Base-by-base conservation (phyloP, 1,284 basidiomycete species). In the Phlebopus sp. region DNA sequence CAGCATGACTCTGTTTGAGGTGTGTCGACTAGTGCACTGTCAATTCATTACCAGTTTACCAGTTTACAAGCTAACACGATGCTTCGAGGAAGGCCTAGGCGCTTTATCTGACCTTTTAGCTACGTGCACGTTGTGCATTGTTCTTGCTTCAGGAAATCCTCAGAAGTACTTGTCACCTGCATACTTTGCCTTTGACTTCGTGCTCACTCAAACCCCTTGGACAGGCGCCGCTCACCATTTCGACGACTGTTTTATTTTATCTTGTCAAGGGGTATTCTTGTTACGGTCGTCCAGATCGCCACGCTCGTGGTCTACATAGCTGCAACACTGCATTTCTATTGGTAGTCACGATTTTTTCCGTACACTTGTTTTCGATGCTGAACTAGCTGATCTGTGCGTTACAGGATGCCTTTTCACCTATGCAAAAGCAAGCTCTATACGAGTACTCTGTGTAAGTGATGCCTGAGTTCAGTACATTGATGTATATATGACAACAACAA, bases 381-480 rank as follows among this genome's bases (percentile, higher is more conserved):
- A 17, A 15, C 19, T 42, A 2, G 2, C 32, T 4, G 14, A 15
- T 15, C 21, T 23, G 6, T 25, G 4, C 11, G 5, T 6, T 15
- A 23, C 18, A 44, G 42, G 42, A 44, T 34, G 31, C 42, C 42
- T 15, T 35, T 44, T n/a, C 42, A 44, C 8, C 14, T 34, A 6
- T 34, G 10, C 18, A 44, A 44, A 19, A 34, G 42, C 42, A 44
- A 44, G 31, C 31, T 44, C 5, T 44, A 44, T n/a, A 25, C 42
- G n/a, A 44, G 31, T n/a, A 44, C 42, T 2, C 15, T 44, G 8
- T 31, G 42, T 44, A 15, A 17, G 42, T 44, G 30, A 23, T n/a
- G 4, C 5, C 27, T 35, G 2, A 9, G 30, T n/a, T 30, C 18
- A 34, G n/a, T n/a, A n/a, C n/a, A n/a, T n/a, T n/a, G n/a, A 5